Percentiles rank a stretch among this genome's conserved stretches.
phyloP scores from a whole-genome alignment of 2,329 filamentous ascomycete genomes.

The Sclerotinia borealis region DNA sequence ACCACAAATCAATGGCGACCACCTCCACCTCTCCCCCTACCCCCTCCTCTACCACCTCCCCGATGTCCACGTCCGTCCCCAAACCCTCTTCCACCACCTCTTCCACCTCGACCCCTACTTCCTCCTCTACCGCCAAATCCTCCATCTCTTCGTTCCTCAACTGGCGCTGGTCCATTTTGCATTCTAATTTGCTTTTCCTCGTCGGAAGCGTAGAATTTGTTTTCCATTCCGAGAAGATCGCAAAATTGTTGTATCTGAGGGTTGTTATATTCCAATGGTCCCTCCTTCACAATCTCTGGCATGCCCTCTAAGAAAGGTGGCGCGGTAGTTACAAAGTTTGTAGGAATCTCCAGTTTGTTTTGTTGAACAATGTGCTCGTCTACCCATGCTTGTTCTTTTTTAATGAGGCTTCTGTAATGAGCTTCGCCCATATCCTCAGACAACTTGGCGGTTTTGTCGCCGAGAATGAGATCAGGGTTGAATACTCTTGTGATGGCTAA shows the following conservation, averaged over 20 bases:
- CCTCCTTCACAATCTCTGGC: constrained; percentile 52
- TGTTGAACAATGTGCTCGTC: constrained; percentile 63
- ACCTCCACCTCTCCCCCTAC: constrained; percentile 9
- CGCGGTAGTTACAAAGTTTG: constrained; percentile 73
- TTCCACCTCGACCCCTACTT: constrained; percentile 33
- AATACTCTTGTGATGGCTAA: constrained; percentile 87
- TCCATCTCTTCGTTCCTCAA: constrained; percentile 29
- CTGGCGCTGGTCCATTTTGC: constrained; percentile 49
- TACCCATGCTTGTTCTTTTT: constrained; percentile 71
- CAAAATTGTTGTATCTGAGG: constrained; percentile 83
- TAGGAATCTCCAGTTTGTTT: constrained; percentile 61
- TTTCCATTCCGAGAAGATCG: constrained; percentile 66
- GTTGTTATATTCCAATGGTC: constrained; percentile 77
- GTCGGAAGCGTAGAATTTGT: constrained; percentile 66
- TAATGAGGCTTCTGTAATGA: constrained; percentile 61
- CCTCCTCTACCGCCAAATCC: constrained; percentile 29
- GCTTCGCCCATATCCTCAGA: constrained; percentile 61
- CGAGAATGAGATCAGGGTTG: constrained; percentile 56
- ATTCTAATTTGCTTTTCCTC: constrained; percentile 60
- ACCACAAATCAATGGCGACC: constrained; percentile 3
- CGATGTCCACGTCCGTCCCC: constrained; percentile 32
- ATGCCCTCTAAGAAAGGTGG: constrained; percentile 57
- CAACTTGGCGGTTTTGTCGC: constrained; percentile 47
- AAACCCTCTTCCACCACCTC: constrained; percentile 30
- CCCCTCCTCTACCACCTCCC: constrained; percentile 21